A percentile compares a stretch with the other conserved stretches of the same genome.
phyloP scores from a whole-genome alignment of 2,329 filamentous ascomycete species.

The Penicillium sp. region DNA sequence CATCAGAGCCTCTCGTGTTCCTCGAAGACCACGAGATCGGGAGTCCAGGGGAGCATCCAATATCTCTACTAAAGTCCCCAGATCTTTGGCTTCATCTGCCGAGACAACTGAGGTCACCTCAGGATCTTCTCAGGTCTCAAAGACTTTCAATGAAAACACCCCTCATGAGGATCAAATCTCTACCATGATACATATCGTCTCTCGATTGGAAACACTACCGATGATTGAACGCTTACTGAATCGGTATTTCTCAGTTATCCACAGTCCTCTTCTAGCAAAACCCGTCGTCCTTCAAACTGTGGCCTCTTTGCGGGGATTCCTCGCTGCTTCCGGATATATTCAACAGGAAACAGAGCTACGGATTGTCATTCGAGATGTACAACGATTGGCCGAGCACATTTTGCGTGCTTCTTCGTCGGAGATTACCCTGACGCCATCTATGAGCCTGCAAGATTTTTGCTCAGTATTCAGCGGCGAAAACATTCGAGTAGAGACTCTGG shows the following conservation, averaged over 20 bases:
- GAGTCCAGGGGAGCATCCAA: too few relatives aligned
- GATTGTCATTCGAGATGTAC: not conserved
- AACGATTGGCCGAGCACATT: not conserved
- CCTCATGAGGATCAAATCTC: slow-evolving; percentile 4
- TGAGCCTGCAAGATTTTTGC: slow-evolving; percentile 13
- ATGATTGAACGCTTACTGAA: slow-evolving; percentile 11
- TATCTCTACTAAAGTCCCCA: too few relatives aligned
- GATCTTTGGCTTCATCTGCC: too few relatives aligned
- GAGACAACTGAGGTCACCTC: too few relatives aligned
- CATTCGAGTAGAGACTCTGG: slow-evolving; percentile 19
- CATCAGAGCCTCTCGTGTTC: too few relatives aligned
- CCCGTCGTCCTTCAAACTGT: slow-evolving; percentile 12
- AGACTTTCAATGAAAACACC: not conserved
- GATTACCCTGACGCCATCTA: slow-evolving; percentile 7
- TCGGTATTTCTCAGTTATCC: slow-evolving; percentile 12
- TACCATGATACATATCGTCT: slow-evolving; percentile 12
- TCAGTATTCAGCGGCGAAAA: slow-evolving; percentile 16
- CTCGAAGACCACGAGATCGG: too few relatives aligned
- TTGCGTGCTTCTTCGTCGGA: slow-evolving; percentile 13
- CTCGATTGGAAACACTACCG: slow-evolving; percentile 11
- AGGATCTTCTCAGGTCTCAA: not conserved
- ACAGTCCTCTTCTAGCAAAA: slow-evolving; percentile 13
- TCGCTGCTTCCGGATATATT: not conserved
- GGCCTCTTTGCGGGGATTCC: slow-evolving; percentile 1
- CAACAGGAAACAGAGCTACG: not conserved